A percentile compares a stretch with the other conserved stretches of the same genome.
Conservation (phyloP, 441 rosid genomes). For the Erodium texanum region DNA sequence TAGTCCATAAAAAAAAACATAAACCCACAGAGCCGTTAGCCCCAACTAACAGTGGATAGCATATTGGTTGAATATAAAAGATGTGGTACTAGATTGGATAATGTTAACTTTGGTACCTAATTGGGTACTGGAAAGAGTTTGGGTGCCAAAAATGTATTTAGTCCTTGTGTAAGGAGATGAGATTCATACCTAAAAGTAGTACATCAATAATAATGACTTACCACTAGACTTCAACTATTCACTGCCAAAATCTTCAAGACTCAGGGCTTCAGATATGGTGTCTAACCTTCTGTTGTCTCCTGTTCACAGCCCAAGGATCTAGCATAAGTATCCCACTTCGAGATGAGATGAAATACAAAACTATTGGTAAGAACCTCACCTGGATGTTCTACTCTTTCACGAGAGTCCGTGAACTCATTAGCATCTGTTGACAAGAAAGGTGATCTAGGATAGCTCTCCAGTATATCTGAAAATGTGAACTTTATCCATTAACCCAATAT, state of each 20-base stretch:
- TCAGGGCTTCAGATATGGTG: slow-evolving; percentile 77
- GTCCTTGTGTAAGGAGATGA: background rate
- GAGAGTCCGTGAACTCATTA: slow-evolving; percentile 64
- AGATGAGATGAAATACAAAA: background rate
- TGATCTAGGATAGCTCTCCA: slow-evolving; percentile 75
- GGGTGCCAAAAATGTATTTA: background rate
- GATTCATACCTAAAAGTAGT: background rate
- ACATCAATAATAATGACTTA: slow-evolving; percentile 12
- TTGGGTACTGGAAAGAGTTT: background rate
- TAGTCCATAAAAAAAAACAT: no score
- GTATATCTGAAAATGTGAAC: slow-evolving; percentile 42
- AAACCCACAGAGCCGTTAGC: background rate
- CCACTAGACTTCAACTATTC: slow-evolving; percentile 34
- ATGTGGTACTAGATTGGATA: no score
- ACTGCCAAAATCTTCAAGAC: slow-evolving; percentile 67
- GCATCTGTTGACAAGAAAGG: slow-evolving; percentile 64
- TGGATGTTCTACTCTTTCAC: slow-evolving; percentile 66
- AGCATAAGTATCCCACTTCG: slow-evolving; percentile 14
- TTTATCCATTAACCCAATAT: background rate
- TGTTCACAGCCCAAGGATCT: slow-evolving; percentile 30
- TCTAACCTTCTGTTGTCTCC: slow-evolving; percentile 75
- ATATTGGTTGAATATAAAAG: background rate
- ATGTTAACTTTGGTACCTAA: no score
- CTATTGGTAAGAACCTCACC: slow-evolving; percentile 30
- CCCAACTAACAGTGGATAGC: background rate